Conservation (phyloP, 768 basidiomycete species). For the Naganishia randhawae region DNA sequence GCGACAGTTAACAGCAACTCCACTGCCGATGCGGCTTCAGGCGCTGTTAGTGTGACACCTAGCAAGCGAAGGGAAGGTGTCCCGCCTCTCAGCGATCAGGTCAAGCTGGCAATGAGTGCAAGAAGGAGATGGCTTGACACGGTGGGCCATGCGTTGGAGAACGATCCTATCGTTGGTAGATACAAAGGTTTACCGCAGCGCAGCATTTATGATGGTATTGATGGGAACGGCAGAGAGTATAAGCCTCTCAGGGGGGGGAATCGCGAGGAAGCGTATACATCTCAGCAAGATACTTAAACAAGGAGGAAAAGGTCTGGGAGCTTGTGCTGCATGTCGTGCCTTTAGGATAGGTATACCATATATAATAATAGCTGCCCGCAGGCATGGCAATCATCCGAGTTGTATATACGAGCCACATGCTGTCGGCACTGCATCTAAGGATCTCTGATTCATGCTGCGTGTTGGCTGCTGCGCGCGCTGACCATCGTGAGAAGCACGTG, state of each 20-base stretch:
- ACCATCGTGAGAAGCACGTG: too few relatives aligned
- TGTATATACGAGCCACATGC: not conserved
- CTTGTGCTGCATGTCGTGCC: too few relatives aligned
- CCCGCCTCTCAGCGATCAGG: constrained; percentile 40
- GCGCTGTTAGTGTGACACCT: constrained; percentile 42
- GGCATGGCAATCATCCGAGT: not conserved
- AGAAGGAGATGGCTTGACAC: constrained; percentile 72
- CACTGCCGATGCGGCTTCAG: constrained; percentile 37
- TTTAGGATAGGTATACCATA: too few relatives aligned
- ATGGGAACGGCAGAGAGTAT: constrained; percentile 31
- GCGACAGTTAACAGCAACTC: constrained; percentile 48
- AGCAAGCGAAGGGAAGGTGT: constrained; percentile 36
- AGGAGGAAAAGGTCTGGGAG: too few relatives aligned
- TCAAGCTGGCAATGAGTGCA: constrained; percentile 62
- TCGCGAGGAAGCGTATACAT: not conserved
- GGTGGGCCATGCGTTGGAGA: constrained; percentile 71
- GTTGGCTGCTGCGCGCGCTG: not conserved
- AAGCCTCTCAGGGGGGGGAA: not conserved
- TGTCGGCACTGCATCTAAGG: not conserved
- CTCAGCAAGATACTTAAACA: not conserved
- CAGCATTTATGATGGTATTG: constrained; percentile 70
- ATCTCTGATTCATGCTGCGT: not conserved
- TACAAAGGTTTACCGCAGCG: constrained; percentile 72
- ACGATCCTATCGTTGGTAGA: constrained; percentile 64
- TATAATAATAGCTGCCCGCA: not conserved